A percentile compares a stretch with the other conserved stretches of the same genome.
These are phyloP conservation scores for Monosporascus cannonballus DNA, from an alignment of 2,329 filamentous ascomycete species.

Conservation along the genomic window DNA sequence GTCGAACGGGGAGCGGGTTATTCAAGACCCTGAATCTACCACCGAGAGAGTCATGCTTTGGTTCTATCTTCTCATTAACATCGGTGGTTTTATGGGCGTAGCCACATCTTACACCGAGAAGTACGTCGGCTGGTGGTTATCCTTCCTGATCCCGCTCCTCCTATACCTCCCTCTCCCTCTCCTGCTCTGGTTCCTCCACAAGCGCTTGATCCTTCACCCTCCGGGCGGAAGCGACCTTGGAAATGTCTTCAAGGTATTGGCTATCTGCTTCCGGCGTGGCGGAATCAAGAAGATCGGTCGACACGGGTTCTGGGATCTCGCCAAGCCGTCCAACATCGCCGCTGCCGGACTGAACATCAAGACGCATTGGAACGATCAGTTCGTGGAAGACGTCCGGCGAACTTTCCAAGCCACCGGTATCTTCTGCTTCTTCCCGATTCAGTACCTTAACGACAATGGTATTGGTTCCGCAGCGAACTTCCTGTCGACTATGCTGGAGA, in stretches of 20 bases:
- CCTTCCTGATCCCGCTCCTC: constrained; percentile 37
- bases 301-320: constrained; percentile 50
- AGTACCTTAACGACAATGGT: constrained; percentile 41
- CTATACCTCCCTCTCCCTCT: constrained; percentile 37
- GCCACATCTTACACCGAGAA: constrained; percentile 48
- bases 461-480: constrained; percentile 43
- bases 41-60: constrained; percentile 62
- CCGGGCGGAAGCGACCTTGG: constrained; percentile 39
- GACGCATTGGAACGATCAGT: constrained; percentile 56
- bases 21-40: constrained; percentile 62
- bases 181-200: constrained; percentile 36
- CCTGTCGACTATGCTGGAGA: constrained; percentile 41
- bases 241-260: constrained; percentile 36
- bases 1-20: constrained; percentile 54
- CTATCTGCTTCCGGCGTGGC: constrained; percentile 33
- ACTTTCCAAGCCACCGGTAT: constrained; percentile 57
- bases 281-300: constrained; percentile 33
- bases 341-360: constrained; percentile 31
- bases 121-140: constrained; percentile 45
- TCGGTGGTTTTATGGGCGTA: constrained; percentile 46
- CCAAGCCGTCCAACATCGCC: constrained; percentile 49
- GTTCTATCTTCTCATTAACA: constrained; percentile 51
- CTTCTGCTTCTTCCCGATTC: constrained; percentile 44
- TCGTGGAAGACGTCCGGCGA: constrained; percentile 59
- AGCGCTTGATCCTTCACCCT: constrained; percentile 35